A percentile compares a stretch with the other conserved stretches of the same genome.
Conservation (phyloP, 176 grass and related monocot genomes). For the Hyparrhenia diplandra region DNA sequence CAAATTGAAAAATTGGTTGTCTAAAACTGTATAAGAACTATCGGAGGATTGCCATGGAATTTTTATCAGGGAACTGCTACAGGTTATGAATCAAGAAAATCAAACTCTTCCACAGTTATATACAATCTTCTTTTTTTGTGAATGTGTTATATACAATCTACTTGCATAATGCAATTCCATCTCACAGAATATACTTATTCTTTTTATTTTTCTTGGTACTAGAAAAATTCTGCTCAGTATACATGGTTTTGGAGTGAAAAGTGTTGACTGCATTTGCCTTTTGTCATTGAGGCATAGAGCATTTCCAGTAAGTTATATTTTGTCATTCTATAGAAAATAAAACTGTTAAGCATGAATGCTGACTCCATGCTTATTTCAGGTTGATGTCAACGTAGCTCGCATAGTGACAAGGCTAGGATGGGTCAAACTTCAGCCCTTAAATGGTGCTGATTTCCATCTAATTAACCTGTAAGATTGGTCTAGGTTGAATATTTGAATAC, state of each 20-base stretch:
- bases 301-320: constrained; percentile 46
- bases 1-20: constrained; percentile 2
- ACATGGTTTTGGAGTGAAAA: constrained; percentile 50
- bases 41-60: background rate
- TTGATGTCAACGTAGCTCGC: constrained; percentile 53
- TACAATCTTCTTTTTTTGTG: too few species aligned
- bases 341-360: background rate
- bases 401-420: constrained; percentile 59
- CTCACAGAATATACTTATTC: constrained; percentile 7
- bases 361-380: constrained; percentile 34
- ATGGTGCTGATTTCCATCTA: constrained; percentile 36
- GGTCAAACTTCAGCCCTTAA: constrained; percentile 45
- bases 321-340: background rate
- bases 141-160: constrained; percentile 1
- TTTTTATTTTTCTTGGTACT: constrained; percentile 20
- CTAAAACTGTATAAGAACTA: background rate
- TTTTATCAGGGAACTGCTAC: constrained; percentile 14
- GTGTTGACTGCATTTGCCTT: constrained; percentile 54
- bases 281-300: constrained; percentile 47
- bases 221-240: constrained; percentile 47
- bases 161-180: constrained; percentile 19
- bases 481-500: constrained; percentile 20
- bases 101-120: background rate
- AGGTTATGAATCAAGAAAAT: constrained; percentile 2
- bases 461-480: constrained; percentile 41